A percentile compares a stretch with the other conserved stretches of the same genome.
Evolutionary conservation across 169 alveolate genomes (phyloP).

Genomic region (Plasmodium knowlesi): DNA sequence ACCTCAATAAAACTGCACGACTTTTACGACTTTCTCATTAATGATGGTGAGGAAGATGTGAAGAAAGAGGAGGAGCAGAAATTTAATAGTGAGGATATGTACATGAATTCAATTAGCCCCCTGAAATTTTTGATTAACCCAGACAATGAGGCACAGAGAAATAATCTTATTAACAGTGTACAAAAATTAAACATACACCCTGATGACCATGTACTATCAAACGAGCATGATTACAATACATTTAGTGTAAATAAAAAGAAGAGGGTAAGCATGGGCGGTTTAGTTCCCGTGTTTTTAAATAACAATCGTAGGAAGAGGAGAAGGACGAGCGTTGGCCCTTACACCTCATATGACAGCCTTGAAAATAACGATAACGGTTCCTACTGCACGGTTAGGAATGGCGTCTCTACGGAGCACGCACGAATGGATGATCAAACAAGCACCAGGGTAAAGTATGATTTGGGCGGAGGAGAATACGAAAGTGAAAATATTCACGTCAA

Average conservation of each 20-base stretch:
- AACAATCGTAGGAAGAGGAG: constrained; percentile 33
- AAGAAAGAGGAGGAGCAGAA: constrained; percentile 11
- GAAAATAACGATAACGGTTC: not conserved
- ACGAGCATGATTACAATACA: not conserved
- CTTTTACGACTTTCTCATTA: constrained; percentile 60
- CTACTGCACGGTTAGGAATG: not conserved
- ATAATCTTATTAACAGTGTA: not conserved
- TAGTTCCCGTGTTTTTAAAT: constrained; percentile 68
- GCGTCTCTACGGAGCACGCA: not conserved
- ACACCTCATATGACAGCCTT: not conserved
- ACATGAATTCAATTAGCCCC: constrained; percentile 43
- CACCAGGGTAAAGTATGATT: not conserved
- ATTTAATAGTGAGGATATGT: constrained; percentile 26
- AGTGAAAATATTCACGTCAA: not conserved
- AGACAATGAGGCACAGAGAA: not conserved
- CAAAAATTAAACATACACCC: not conserved
- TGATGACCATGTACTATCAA: not conserved
- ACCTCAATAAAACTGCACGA: constrained; percentile 49
- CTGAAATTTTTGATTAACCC: constrained; percentile 21
- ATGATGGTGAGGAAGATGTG: not conserved
- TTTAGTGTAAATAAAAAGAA: constrained; percentile 47
- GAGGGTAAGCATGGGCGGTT: constrained; percentile 72
- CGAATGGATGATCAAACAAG: not conserved
- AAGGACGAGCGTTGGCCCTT: constrained; percentile 25
- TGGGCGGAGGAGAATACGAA: not conserved